Conservation (phyloP, 2,329 filamentous ascomycete species). For the Graphiopsis chlorocephala region DNA sequence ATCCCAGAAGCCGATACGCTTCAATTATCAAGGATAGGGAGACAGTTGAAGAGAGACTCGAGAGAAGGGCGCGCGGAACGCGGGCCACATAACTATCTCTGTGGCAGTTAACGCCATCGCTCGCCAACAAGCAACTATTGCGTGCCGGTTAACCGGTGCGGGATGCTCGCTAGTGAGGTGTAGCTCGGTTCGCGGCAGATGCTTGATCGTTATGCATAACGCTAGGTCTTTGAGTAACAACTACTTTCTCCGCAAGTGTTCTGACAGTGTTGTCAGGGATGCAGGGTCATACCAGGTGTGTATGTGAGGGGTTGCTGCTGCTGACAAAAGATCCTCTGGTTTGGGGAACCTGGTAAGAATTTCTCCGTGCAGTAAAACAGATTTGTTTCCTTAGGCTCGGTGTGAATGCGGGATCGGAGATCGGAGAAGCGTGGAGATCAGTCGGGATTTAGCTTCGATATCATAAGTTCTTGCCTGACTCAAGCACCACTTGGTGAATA, state of each 20-base stretch:
- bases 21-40: neutral
- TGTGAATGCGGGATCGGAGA: neutral
- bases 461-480: neutral
- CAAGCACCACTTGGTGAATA: too few species aligned
- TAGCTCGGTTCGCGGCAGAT: neutral
- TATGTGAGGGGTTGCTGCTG: neutral
- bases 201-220: constrained; percentile 14
- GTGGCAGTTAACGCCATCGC: constrained; percentile 3
- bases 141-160: constrained; percentile 12
- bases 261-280: neutral
- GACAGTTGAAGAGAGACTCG: neutral
- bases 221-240: neutral
- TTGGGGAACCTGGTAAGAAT: neutral
- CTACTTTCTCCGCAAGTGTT: neutral
- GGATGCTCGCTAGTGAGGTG: neutral
- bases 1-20: neutral
- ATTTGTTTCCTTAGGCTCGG: neutral
- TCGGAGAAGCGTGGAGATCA: neutral
- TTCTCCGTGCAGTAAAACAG: neutral
- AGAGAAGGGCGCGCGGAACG: neutral
- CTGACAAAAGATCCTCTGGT: neutral
- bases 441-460: neutral
- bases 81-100: neutral
- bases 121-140: neutral
- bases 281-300: neutral